Percentiles rank a stretch among this genome's conserved stretches.
These are phyloP conservation scores for Vitis hybrid DNA, from an alignment of 177 flowering plant genomes.

Conservation along the genomic window DNA sequence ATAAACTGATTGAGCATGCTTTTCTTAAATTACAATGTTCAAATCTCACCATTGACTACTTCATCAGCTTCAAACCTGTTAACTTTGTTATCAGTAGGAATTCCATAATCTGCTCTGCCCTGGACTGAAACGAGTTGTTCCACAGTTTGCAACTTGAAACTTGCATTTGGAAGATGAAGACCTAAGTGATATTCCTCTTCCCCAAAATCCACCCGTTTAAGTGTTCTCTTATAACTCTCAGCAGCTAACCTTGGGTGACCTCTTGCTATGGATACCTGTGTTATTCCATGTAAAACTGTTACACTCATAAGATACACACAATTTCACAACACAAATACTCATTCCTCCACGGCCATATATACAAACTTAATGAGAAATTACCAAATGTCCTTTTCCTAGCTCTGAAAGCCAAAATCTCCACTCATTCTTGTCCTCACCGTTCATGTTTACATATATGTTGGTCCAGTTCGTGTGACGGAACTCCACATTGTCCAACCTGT, in stretches of 20 bases:
- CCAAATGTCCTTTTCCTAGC: slow-evolving; percentile 51
- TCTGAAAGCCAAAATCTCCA: slow-evolving; percentile 79
- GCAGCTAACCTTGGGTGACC: slow-evolving; percentile 60
- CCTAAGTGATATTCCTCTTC: slow-evolving; percentile 35
- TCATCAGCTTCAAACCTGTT: background rate
- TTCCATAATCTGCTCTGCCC: background rate
- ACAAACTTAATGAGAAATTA: slow-evolving; percentile 15
- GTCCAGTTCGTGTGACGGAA: slow-evolving; percentile 68
- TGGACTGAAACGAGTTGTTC: slow-evolving; percentile 41
- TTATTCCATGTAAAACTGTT: no score
- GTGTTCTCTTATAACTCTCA: slow-evolving; percentile 43
- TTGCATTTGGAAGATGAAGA: slow-evolving; percentile 43
- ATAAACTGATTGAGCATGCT: no score
- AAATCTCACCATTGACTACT: no score
- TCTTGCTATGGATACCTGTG: slow-evolving; percentile 37
- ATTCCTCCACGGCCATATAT: no score
- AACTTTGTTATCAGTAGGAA: background rate
- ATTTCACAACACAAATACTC: no score
- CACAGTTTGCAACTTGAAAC: slow-evolving; percentile 40
- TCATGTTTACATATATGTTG: slow-evolving; percentile 47
- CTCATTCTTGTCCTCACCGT: slow-evolving; percentile 39
- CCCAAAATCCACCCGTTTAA: slow-evolving; percentile 35
- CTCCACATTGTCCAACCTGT: slow-evolving; percentile 56
- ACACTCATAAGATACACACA: background rate
- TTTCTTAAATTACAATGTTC: no score